Base-by-base conservation (phyloP, 371 early-diverging fungal species). In the Apophysomyces variabilis region DNA sequence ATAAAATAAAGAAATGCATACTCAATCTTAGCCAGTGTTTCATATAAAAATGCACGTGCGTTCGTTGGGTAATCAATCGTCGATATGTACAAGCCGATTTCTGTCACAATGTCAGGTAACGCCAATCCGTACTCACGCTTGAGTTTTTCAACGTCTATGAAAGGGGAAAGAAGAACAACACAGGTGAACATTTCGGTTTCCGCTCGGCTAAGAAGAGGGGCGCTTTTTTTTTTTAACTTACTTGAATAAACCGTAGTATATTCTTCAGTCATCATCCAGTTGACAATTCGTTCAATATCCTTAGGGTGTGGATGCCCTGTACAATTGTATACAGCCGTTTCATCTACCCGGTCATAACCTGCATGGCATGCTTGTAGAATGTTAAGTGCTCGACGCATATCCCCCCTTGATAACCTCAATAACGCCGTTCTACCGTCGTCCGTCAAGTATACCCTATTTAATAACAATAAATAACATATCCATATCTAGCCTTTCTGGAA, bases 311-410 rank as follows among this genome's bases (percentile, higher is more conserved):
- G 99, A 38, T 94, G 84, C 0, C 96, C 99, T 7, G 96, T 96
- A 68, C 95, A 95, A 38, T 86, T 85, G 76, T 97, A 99, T 7
- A 99, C 88, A 0, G 89, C 89, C 14, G 80, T 80, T 65, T 92
- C 92, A 63, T 89, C 90, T 8, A 96, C 89, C 0, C 67, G 62
- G 43, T 90, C 89, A 66, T 89, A 95, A 0, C 92, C 95, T 8
- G 96, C 92, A 76, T 95, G 93, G 78, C 94, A 90, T 38, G 91
- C 92, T 76, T 95, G 97, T 38, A 96, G 79, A 37, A 97, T 93
- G 79, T 99, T 99, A 18, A 99, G 83, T 6, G 95, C 93, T 41
- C 94, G 89, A 72, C 99, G 90, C 98, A 99, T 99, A 74, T 99
- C 99, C 12, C 99, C 99, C 57, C 88, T 86, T 1, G 94, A 91